Evolutionary conservation across 768 basidiomycete species (phyloP).

Genomic region (Rhodotorula paludigena): DNA sequence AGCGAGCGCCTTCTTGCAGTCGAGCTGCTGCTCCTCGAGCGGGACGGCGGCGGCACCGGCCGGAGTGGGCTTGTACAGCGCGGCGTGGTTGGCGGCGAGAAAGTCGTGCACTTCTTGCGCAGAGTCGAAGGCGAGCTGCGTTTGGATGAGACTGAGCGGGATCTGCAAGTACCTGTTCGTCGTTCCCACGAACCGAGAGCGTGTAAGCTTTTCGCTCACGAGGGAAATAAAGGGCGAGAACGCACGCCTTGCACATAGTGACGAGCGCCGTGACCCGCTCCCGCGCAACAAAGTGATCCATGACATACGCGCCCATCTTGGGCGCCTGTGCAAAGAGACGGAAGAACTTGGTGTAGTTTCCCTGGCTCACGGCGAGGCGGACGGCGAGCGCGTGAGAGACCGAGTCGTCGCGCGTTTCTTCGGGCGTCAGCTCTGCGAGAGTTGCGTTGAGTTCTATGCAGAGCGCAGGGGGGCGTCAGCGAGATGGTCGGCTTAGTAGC

Average conservation of each 20-base stretch:
- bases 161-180: conserved; percentile 69
- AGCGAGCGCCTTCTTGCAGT: conserved; percentile 46
- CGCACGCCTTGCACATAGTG: conserved; percentile 89
- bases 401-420: conserved; percentile 73
- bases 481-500: neutral
- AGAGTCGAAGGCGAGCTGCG: conserved; percentile 78
- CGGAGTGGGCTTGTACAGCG: conserved; percentile 50
- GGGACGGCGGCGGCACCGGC: neutral
- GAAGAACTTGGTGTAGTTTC: conserved; percentile 92
- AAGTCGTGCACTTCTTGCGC: conserved; percentile 63
- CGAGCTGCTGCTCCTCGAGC: conserved; percentile 41
- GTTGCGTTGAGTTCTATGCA: conserved; percentile 82
- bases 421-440: conserved; percentile 92
- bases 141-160: conserved; percentile 67
- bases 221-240: conserved; percentile 34
- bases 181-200: neutral
- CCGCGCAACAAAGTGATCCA: conserved; percentile 95
- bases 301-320: conserved; percentile 97
- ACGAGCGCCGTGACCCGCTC: conserved; percentile 81
- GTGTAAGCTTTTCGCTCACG: no score
- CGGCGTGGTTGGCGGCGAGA: conserved; percentile 63
- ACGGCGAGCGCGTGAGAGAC: conserved; percentile 86
- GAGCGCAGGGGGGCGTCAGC: neutral
- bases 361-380: conserved; percentile 79
- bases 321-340: conserved; percentile 71